Percentiles rank a stretch among this genome's conserved stretches.
These are phyloP conservation scores for Tubosaeta sp. DNA, from an alignment of 768 basidiomycete genomes.

Conservation along the genomic window DNA sequence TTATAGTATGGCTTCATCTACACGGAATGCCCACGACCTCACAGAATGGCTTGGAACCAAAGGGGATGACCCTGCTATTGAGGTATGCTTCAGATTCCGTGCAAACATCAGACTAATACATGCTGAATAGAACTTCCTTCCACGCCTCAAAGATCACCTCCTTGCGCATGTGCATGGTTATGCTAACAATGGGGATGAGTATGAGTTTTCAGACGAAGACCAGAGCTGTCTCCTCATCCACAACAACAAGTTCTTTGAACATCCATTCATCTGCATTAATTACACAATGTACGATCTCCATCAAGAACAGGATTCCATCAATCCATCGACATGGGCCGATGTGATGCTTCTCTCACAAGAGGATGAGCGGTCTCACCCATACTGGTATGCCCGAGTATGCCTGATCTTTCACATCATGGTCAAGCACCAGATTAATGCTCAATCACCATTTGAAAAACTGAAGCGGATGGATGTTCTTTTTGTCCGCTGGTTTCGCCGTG, in stretches of 20 bases:
- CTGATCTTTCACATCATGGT: no score
- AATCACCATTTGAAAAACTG: no score
- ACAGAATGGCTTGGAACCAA: neutral
- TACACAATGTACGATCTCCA: no score
- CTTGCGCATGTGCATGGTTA: neutral
- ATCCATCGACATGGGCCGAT: no score
- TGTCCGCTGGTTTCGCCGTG: no score
- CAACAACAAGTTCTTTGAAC: conserved; percentile 20
- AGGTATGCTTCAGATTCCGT: neutral
- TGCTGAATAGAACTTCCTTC: neutral
- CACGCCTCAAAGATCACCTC: neutral
- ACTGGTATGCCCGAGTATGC: no score
- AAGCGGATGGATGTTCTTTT: no score
- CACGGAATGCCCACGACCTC: neutral
- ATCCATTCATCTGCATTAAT: neutral
- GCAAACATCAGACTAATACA: no score
- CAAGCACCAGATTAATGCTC: no score
- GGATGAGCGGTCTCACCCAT: no score
- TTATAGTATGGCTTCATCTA: neutral
- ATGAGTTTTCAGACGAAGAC: conserved; percentile 19
- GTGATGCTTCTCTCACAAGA: no score
- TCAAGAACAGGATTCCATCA: no score
- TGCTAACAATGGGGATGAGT: conserved; percentile 22
- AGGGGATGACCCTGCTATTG: neutral
- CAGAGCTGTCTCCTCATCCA: conserved; percentile 13